These are phyloP conservation scores for Rhizopogon roseolus DNA, from an alignment of 768 basidiomycete genomes.

Conservation along the genomic window DNA sequence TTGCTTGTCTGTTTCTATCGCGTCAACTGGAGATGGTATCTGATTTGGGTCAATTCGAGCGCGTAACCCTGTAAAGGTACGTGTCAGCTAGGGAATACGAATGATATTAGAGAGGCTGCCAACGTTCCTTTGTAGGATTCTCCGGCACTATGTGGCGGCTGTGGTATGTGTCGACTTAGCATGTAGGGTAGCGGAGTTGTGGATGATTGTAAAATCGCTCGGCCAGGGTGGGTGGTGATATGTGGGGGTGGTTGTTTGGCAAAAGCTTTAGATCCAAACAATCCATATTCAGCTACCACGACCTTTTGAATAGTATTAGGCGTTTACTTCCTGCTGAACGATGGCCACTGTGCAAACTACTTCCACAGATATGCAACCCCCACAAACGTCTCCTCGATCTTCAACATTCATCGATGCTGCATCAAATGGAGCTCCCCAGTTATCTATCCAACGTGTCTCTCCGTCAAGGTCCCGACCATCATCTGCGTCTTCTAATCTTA, in stretches of 20 bases:
- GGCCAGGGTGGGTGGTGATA: background rate
- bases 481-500: background rate
- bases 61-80: conserved; percentile 52
- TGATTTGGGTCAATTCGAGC: conserved; percentile 83
- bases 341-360: background rate
- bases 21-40: conserved; percentile 86
- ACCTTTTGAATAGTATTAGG: background rate
- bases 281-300: background rate
- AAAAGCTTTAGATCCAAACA: conserved; percentile 10
- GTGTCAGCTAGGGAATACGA: conserved; percentile 1
- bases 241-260: conserved; percentile 7
- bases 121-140: conserved; percentile 38
- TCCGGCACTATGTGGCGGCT: conserved; percentile 59
- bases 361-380: conserved; percentile 11
- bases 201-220: background rate
- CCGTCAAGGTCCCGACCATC: background rate
- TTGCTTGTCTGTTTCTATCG: conserved; percentile 73
- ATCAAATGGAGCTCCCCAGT: background rate
- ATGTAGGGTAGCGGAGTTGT: background rate
- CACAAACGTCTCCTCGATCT: background rate
- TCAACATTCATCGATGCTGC: background rate
- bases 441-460: background rate
- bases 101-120: background rate
- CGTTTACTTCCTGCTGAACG: background rate
- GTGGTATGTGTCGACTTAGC: conserved; percentile 36